phyloP scores from a whole-genome alignment of 1,284 basidiomycete genomes.

The Jaminaea rosea region DNA sequence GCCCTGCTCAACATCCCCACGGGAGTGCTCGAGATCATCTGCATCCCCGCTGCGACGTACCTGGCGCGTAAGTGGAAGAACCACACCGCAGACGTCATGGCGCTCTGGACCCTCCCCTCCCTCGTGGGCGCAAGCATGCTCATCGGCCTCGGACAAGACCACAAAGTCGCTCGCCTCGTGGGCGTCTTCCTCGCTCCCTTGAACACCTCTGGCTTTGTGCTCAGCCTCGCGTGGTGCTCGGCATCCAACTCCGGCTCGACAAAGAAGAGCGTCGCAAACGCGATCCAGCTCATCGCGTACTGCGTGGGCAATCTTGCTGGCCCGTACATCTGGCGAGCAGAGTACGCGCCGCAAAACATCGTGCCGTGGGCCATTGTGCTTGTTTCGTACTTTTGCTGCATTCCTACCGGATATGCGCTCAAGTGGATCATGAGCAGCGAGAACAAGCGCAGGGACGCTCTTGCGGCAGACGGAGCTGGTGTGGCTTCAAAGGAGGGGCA shows the following conservation, averaged over 20 bases:
- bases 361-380: neutral
- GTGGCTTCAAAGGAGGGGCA: neutral
- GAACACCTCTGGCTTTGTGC: conserved; percentile 15
- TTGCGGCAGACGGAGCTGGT: neutral
- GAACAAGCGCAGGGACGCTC: neutral
- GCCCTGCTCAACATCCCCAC: conserved; percentile 41
- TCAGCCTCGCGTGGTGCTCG: conserved; percentile 20
- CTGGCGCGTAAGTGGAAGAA: conserved; percentile 17
- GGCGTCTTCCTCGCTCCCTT: conserved; percentile 15
- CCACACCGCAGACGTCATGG: conserved; percentile 27
- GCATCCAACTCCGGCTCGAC: conserved; percentile 31
- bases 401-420: neutral
- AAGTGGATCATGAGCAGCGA: neutral
- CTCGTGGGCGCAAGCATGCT: conserved; percentile 32
- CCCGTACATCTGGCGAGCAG: neutral
- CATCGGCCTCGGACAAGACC: conserved; percentile 14
- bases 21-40: conserved; percentile 28
- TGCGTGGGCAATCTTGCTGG: conserved; percentile 27
- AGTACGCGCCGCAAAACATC: neutral
- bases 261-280: conserved; percentile 39
- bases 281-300: conserved; percentile 32
- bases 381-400: neutral
- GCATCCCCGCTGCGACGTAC: conserved; percentile 27
- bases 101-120: conserved; percentile 24
- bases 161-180: conserved; percentile 12